phyloP scores from a whole-genome alignment of 306 rosid genomes.

The Trichosanthes cucumerina region DNA sequence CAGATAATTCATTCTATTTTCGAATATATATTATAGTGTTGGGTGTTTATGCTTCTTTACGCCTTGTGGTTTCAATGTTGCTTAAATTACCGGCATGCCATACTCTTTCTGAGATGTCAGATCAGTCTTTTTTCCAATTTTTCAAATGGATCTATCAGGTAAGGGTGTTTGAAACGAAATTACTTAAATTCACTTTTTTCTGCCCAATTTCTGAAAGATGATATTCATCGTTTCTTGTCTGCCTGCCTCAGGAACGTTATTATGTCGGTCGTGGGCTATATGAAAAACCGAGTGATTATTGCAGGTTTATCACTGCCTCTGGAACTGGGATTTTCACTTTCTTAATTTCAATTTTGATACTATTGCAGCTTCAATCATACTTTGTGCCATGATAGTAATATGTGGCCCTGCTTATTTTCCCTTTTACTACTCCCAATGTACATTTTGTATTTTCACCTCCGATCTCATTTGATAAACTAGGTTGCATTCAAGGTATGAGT shows the following conservation, averaged over 20 bases:
- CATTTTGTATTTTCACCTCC: background rate
- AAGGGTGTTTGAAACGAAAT: constrained; percentile 2
- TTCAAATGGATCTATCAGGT: constrained; percentile 98
- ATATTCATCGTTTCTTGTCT: constrained; percentile 13
- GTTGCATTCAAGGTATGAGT: background rate
- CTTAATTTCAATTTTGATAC: background rate
- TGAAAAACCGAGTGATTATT: constrained; percentile 74
- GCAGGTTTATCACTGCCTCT: constrained; percentile 43
- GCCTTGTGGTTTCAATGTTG: constrained; percentile 45
- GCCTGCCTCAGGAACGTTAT: constrained; percentile 69
- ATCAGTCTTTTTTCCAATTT: constrained; percentile 88
- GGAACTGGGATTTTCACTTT: constrained; percentile 3
- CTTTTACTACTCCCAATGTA: background rate
- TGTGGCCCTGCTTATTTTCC: background rate
- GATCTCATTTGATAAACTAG: background rate
- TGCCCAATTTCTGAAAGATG: background rate
- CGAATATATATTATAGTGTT: constrained; percentile 82
- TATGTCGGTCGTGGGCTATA: constrained; percentile 93
- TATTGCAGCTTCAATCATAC: background rate
- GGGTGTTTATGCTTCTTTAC: constrained; percentile 70
- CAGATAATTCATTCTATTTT: constrained; percentile 72
- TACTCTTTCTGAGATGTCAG: constrained; percentile 70
- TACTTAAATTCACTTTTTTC: background rate
- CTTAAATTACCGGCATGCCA: constrained; percentile 87
- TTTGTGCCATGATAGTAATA: background rate